Evolutionary conservation across 345 rosid species (phyloP).

Genomic region (Eutrema heterophyllum): DNA sequence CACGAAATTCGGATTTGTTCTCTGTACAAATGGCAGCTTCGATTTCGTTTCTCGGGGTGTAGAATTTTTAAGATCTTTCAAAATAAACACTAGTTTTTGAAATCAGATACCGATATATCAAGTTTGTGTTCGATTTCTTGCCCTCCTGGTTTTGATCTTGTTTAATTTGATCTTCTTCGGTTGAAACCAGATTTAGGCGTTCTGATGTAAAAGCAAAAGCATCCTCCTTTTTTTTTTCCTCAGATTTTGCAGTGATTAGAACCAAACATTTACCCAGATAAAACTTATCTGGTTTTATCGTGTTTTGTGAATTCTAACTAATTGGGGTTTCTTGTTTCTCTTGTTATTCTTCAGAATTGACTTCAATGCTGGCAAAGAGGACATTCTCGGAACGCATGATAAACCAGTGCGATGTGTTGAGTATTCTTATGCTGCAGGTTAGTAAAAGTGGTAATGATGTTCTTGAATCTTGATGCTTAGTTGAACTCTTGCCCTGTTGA

Average conservation of each 20-base stretch:
- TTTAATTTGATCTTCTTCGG: not conserved
- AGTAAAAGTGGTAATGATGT: slow-evolving; percentile 4
- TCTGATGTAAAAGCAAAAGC: slow-evolving; percentile 44
- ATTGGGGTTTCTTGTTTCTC: not conserved
- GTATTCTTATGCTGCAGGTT: slow-evolving; percentile 93
- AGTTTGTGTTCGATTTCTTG: not conserved
- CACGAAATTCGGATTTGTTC: too few relatives aligned
- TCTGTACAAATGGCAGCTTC: too few relatives aligned
- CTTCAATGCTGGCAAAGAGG: slow-evolving; percentile 77
- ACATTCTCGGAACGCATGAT: slow-evolving; percentile 80
- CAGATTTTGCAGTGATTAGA: not conserved
- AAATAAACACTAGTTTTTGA: not conserved
- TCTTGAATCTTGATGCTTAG: not conserved
- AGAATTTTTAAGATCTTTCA: slow-evolving; percentile 7
- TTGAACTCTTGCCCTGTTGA: not conserved
- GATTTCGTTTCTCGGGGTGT: too few relatives aligned
- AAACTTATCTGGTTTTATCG: not conserved
- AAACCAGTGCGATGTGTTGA: slow-evolving; percentile 88
- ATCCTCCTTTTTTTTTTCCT: not conserved
- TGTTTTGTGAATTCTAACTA: not conserved
- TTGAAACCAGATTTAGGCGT: slow-evolving; percentile 34
- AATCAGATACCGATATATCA: not conserved
- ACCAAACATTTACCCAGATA: not conserved
- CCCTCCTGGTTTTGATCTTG: slow-evolving; percentile 1
- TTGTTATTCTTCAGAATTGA: slow-evolving; percentile 57